Base-by-base conservation (phyloP, 192 early-diverging fungal species). In the Coemansia sp. region DNA sequence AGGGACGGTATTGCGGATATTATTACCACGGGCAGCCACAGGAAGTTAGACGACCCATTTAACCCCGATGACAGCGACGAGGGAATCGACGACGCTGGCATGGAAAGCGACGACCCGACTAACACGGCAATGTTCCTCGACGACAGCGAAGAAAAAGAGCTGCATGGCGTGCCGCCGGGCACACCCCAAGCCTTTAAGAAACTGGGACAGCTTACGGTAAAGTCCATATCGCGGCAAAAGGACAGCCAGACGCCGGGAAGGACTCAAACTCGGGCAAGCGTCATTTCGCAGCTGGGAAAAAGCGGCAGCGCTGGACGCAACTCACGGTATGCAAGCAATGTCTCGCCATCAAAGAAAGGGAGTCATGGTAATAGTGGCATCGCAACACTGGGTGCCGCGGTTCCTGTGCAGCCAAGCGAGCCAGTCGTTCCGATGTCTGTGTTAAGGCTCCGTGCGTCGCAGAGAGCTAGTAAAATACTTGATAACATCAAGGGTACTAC, bases 121-220 rank as follows among this genome's bases (percentile, higher is more conserved):
- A 81, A 81, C 64, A 81, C 73, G 9, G 78, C 78, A 9, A 81
- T 81, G 78, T 73, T 71, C 40, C 58, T 81, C 9, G 78, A 76
- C 36, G 78, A 81, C 21, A 69, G 57, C 56, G 78, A 81, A 16
- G 78, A 81, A 45, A 64, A 61, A 4, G 78, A 81, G 64, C 73
- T 81, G 21, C 28, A 53, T 9, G 36, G 43, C 11, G 59, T 81
- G 23, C 50, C 45, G 10, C 78, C 78, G 1, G 73, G 73, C 14
- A 81, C 78, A 6, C 78, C 78, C 5, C 51, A 67, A 60, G 73
- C 73, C 3, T 67, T 62, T 45, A 53, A 65, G 18, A 74, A 73
- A 64, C 73, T 81, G 2, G 70, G 70, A 0, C 63, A 76, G 66
- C 37, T 81, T 9, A 81, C 78, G 3, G 70, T 58, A 16, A 71